These are phyloP conservation scores for Termitomyces sp. DNA, from an alignment of 768 basidiomycete species.

Conservation along the genomic window DNA sequence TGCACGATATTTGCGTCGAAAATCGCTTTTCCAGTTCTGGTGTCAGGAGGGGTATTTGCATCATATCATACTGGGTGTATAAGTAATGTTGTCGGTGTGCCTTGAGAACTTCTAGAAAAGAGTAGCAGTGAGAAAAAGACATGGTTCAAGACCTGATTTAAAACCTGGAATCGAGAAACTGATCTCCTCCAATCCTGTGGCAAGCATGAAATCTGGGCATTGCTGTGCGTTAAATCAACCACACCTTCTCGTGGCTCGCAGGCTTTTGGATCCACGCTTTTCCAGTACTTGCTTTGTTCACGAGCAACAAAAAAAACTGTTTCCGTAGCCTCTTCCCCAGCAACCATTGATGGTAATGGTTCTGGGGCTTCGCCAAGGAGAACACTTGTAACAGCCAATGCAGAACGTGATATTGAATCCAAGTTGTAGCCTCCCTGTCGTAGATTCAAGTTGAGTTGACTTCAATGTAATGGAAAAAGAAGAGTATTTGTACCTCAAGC, in stretches of 20 bases:
- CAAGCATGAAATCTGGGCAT: slow-evolving; percentile 1
- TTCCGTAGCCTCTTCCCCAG: slow-evolving; percentile 79
- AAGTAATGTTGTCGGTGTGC: slow-evolving; percentile 83
- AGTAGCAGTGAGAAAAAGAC: background rate
- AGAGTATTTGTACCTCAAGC: slow-evolving; percentile 62
- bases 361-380: slow-evolving; percentile 88
- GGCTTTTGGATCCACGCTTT: slow-evolving; percentile 71
- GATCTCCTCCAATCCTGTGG: slow-evolving; percentile 53
- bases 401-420: slow-evolving; percentile 80
- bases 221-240: background rate
- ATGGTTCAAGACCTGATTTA: slow-evolving; percentile 4
- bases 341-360: slow-evolving; percentile 63
- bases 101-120: slow-evolving; percentile 69
- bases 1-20: slow-evolving; percentile 81
- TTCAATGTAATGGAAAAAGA: background rate
- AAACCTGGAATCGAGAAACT: slow-evolving; percentile 66
- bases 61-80: slow-evolving; percentile 69
- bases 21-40: slow-evolving; percentile 65
- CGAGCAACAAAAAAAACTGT: slow-evolving; percentile 85
- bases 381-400: slow-evolving; percentile 80
- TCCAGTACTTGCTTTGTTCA: slow-evolving; percentile 91
- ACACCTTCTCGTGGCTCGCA: slow-evolving; percentile 80
- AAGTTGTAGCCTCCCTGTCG: slow-evolving; percentile 92
- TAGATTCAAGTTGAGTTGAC: background rate
- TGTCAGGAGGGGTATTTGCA: slow-evolving; percentile 73